A percentile compares a stretch with the other conserved stretches of the same genome.
These are phyloP conservation scores for Vanrija humicola DNA, from an alignment of 1,284 basidiomycete species.

Conservation along the genomic window DNA sequence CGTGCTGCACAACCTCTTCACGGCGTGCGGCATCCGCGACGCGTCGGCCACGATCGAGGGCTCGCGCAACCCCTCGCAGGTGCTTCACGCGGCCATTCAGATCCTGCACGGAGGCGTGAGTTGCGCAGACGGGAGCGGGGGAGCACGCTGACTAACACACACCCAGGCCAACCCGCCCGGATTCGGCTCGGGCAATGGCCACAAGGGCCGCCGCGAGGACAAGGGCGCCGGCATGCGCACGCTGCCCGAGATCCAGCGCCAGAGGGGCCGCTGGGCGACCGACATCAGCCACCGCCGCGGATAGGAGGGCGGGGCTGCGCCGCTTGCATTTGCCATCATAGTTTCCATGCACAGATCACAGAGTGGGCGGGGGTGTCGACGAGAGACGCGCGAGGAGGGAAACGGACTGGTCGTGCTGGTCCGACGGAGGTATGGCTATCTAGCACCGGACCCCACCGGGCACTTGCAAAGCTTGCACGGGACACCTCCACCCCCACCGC, in stretches of 20 bases:
- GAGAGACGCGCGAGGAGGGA: background rate
- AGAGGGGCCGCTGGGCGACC: slow-evolving; percentile 48
- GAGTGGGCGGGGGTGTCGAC: too few species aligned
- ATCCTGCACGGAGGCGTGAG: slow-evolving; percentile 48
- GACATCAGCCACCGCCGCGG: slow-evolving; percentile 29
- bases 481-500: background rate
- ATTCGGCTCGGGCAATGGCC: slow-evolving; percentile 38
- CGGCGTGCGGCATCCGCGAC: slow-evolving; percentile 91
- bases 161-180: slow-evolving; percentile 26
- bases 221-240: slow-evolving; percentile 47
- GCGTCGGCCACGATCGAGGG: slow-evolving; percentile 91
- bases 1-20: slow-evolving; percentile 76
- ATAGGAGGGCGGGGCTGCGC: background rate
- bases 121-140: too few species aligned
- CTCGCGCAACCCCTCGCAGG: slow-evolving; percentile 72
- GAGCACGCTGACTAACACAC: background rate
- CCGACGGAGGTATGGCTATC: too few species aligned
- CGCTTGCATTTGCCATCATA: too few species aligned
- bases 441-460: too few species aligned
- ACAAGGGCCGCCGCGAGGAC: slow-evolving; percentile 35
- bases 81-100: slow-evolving; percentile 51
- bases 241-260: slow-evolving; percentile 45
- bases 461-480: too few species aligned
- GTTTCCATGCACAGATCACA: background rate
- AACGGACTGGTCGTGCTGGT: too few species aligned